These are phyloP conservation scores for Licmophora abbreviata DNA, from an alignment of 108 stramenopile genomes.

Conservation along the genomic window DNA sequence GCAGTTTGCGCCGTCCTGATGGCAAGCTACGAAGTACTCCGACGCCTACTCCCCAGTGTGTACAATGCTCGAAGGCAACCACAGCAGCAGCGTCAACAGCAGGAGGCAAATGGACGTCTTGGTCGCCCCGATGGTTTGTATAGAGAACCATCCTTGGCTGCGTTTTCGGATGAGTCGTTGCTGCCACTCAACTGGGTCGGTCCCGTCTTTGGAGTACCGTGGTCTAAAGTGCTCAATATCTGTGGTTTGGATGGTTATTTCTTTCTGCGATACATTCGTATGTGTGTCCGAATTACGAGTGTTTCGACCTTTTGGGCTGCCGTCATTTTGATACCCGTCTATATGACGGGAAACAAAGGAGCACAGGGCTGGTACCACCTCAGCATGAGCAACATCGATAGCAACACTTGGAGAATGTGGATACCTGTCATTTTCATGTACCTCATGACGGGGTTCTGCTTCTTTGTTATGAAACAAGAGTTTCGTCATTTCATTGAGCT, in stretches of 20 bases:
- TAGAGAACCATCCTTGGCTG: neutral
- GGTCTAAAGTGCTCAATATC: slow-evolving; percentile 53
- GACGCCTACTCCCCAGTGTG: slow-evolving; percentile 55
- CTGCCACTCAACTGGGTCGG: slow-evolving; percentile 64
- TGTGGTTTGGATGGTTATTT: slow-evolving; percentile 91
- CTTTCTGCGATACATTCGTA: slow-evolving; percentile 79
- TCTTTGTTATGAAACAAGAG: slow-evolving; percentile 79
- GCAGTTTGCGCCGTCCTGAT: slow-evolving; percentile 60
- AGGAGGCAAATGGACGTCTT: slow-evolving; percentile 4
- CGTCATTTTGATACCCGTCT: slow-evolving; percentile 62
- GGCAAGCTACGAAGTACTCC: slow-evolving; percentile 56
- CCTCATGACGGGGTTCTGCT: slow-evolving; percentile 68
- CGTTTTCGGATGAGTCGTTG: slow-evolving; percentile 2
- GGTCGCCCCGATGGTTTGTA: neutral
- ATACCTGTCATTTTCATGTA: slow-evolving; percentile 81
- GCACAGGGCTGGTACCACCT: slow-evolving; percentile 77
- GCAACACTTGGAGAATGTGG: slow-evolving; percentile 67
- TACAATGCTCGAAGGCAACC: slow-evolving; percentile 45
- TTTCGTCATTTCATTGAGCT: slow-evolving; percentile 82
- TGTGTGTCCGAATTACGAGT: slow-evolving; percentile 71
- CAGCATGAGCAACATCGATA: slow-evolving; percentile 73
- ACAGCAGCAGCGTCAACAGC: slow-evolving; percentile 1
- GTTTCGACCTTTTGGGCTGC: slow-evolving; percentile 77
- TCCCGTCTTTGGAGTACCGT: slow-evolving; percentile 54
- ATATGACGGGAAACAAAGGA: slow-evolving; percentile 51